Conservation (phyloP, 1,284 basidiomycete genomes). For the Somion occarium region DNA sequence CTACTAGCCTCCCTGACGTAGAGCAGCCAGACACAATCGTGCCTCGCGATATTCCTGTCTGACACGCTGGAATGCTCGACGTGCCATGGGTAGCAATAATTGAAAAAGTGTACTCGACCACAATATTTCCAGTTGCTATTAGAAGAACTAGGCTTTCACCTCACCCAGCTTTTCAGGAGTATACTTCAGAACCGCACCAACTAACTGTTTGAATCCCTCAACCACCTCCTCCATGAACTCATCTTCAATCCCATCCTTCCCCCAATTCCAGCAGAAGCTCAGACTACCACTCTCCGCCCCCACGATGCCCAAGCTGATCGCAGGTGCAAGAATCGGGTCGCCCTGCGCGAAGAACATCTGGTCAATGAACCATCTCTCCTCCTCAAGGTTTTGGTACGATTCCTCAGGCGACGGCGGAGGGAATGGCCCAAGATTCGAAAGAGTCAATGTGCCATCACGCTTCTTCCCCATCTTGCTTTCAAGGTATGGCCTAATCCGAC, state of each 20-base stretch:
- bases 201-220: conserved; percentile 14
- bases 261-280: conserved; percentile 32
- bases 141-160: too few species aligned
- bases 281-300: conserved; percentile 31
- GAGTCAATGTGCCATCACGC: conserved; percentile 22
- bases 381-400: too few species aligned
- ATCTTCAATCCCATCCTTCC: conserved; percentile 25
- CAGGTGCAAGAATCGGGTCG: conserved; percentile 28
- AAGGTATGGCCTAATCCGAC: conserved; percentile 25
- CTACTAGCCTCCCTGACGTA: too few species aligned
- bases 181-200: too few species aligned
- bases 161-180: too few species aligned
- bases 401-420: background rate
- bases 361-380: conserved; percentile 17
- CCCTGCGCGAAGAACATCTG: conserved; percentile 28
- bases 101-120: too few species aligned
- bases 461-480: conserved; percentile 26
- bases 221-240: conserved; percentile 29
- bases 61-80: too few species aligned
- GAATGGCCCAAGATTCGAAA: conserved; percentile 30
- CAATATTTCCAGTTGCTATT: too few species aligned
- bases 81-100: too few species aligned
- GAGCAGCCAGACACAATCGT: too few species aligned
- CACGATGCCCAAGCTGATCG: conserved; percentile 32
- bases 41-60: too few species aligned